Evolutionary conservation across 176 grass and related monocot species (phyloP).

Genomic region (Bothriochloa decipiens): DNA sequence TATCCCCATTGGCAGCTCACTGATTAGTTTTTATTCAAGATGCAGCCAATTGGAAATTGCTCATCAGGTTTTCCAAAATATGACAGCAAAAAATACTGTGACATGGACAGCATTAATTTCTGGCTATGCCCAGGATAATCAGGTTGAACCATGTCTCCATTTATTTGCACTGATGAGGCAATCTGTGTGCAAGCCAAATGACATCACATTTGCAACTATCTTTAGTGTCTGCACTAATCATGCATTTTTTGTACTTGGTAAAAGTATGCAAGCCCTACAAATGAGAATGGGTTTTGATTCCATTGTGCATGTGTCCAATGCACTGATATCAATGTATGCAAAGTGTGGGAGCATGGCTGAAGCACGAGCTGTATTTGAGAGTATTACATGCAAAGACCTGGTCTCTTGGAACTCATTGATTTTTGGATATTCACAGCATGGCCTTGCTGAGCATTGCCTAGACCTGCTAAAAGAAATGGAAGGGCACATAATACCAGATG

Average conservation of each 20-base stretch:
- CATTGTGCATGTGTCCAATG: constrained; percentile 60
- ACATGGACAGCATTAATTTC: constrained; percentile 71
- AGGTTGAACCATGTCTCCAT: constrained; percentile 46
- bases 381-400: constrained; percentile 38
- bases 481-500: constrained; percentile 38
- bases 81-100: constrained; percentile 57
- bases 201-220: constrained; percentile 62
- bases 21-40: constrained; percentile 68
- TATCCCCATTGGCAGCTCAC: constrained; percentile 45
- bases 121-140: constrained; percentile 51
- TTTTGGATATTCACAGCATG: constrained; percentile 67
- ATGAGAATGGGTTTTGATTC: constrained; percentile 63
- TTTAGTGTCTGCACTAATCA: constrained; percentile 53
- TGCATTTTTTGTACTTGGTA: constrained; percentile 61
- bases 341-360: constrained; percentile 49
- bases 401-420: constrained; percentile 62
- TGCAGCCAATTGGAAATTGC: constrained; percentile 43
- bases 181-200: constrained; percentile 60
- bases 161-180: constrained; percentile 53
- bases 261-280: constrained; percentile 55
- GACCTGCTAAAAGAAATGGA: constrained; percentile 50
- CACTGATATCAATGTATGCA: constrained; percentile 61
- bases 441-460: constrained; percentile 52
- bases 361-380: constrained; percentile 45
- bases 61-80: constrained; percentile 47